Conservation (phyloP, 2,329 filamentous ascomycete species). For the Simplicillium sp. region DNA sequence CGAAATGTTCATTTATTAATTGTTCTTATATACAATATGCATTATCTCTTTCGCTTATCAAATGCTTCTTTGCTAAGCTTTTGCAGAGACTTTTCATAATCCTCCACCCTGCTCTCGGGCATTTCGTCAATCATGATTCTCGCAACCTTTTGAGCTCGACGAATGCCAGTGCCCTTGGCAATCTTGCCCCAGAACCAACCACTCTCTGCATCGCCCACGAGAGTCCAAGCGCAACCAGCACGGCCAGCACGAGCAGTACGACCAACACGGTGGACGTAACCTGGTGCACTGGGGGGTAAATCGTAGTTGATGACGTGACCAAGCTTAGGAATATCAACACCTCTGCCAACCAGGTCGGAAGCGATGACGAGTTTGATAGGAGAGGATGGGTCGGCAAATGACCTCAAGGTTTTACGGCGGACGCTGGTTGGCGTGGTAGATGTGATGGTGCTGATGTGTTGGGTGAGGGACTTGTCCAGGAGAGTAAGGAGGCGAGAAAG, state of each 20-base stretch:
- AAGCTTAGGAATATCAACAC: constrained; percentile 72
- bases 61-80: constrained; percentile 52
- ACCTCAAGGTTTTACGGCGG: constrained; percentile 56
- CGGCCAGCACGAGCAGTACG: constrained; percentile 78
- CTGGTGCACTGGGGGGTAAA: constrained; percentile 68
- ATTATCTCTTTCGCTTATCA: constrained; percentile 15
- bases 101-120: constrained; percentile 32
- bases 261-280: constrained; percentile 87
- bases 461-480: constrained; percentile 48
- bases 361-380: constrained; percentile 71
- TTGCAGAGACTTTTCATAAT: constrained; percentile 49
- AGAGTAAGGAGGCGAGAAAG: constrained; percentile 70
- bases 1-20: neutral
- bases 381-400: constrained; percentile 58
- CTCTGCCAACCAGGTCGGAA: constrained; percentile 86
- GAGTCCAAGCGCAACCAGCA: constrained; percentile 71
- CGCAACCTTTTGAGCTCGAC: constrained; percentile 34
- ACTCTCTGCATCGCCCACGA: constrained; percentile 74
- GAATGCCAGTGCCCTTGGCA: constrained; percentile 44
- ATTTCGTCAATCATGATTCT: constrained; percentile 39
- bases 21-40: neutral
- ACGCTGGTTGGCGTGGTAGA: constrained; percentile 67
- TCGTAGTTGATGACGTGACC: constrained; percentile 92
- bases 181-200: constrained; percentile 90
- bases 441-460: constrained; percentile 59